Conservation (phyloP, 768 basidiomycete species). For the Boletus vermiculosoides region DNA sequence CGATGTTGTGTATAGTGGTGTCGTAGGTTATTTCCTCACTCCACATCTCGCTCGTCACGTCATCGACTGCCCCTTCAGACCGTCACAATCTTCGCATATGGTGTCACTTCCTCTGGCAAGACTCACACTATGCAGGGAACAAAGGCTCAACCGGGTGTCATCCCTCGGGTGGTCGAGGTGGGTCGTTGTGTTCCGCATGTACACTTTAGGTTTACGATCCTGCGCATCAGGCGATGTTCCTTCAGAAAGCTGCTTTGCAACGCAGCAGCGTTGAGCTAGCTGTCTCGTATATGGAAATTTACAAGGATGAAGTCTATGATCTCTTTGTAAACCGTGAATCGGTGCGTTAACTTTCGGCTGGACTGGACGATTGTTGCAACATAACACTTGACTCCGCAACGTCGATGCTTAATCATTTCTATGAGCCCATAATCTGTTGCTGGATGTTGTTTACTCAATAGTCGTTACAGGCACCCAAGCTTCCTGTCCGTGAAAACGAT, state of each 20-base stretch:
- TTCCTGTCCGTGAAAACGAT: slow-evolving; percentile 55
- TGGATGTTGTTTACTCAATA: background rate
- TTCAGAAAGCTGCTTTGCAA: slow-evolving; percentile 40
- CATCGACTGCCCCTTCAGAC: slow-evolving; percentile 44
- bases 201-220: background rate
- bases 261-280: slow-evolving; percentile 46
- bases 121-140: slow-evolving; percentile 93
- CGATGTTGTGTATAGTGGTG: slow-evolving; percentile 73
- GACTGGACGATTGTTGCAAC: background rate
- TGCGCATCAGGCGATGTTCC: slow-evolving; percentile 55
- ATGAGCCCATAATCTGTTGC: background rate
- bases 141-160: slow-evolving; percentile 72
- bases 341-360: slow-evolving; percentile 39
- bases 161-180: slow-evolving; percentile 77
- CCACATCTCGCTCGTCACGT: background rate
- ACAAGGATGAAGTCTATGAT: slow-evolving; percentile 90
- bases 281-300: slow-evolving; percentile 86
- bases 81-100: slow-evolving; percentile 87
- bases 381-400: background rate
- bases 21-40: slow-evolving; percentile 45
- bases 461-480: slow-evolving; percentile 45
- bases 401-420: background rate
- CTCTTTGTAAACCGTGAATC: slow-evolving; percentile 71
- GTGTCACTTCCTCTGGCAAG: slow-evolving; percentile 89
- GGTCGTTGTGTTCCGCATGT: slow-evolving; percentile 17